Evolutionary conservation across 495 filamentous ascomycete genomes (phyloP).

Genomic region (Aspergillus mulundensis): DNA sequence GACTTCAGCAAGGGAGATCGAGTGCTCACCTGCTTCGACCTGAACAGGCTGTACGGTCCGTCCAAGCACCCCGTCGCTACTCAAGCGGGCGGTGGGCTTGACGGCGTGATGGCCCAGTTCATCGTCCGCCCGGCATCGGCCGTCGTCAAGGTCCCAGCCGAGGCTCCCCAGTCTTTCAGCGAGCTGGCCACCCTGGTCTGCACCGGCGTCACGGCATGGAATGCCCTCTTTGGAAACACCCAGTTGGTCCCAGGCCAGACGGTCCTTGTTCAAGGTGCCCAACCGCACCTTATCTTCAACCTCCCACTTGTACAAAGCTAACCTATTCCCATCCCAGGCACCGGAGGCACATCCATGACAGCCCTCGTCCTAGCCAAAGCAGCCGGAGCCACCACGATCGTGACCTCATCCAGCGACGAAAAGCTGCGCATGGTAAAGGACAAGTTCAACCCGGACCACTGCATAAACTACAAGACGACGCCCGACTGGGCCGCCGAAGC

Average conservation of each 20-base stretch:
- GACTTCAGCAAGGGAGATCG: conserved; percentile 59
- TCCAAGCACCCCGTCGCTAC: neutral
- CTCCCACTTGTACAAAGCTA: too few species aligned
- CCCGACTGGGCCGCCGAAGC: conserved; percentile 44
- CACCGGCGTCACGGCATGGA: conserved; percentile 69
- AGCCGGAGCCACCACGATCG: conserved; percentile 61
- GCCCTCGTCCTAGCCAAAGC: conserved; percentile 70
- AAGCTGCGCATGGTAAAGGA: conserved; percentile 58
- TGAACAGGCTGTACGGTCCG: conserved; percentile 54
- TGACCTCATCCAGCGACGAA: conserved; percentile 60
- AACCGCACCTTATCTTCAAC: too few species aligned
- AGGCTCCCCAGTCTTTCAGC: neutral
- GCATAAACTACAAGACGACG: conserved; percentile 58
- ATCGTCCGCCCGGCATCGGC: neutral
- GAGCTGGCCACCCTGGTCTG: conserved; percentile 30
- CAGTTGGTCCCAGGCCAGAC: conserved; percentile 10
- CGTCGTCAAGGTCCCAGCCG: neutral
- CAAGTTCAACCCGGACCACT: conserved; percentile 32
- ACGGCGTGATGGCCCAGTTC: conserved; percentile 43
- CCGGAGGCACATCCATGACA: conserved; percentile 68
- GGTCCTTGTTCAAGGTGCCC: too few species aligned
- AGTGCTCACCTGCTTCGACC: conserved; percentile 67
- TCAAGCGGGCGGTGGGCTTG: conserved; percentile 23
- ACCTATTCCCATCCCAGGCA: too few species aligned
- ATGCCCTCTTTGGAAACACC: conserved; percentile 60